Evolutionary conservation across 2,329 filamentous ascomycete genomes (phyloP).

Genomic region (Triangularia setosa): DNA sequence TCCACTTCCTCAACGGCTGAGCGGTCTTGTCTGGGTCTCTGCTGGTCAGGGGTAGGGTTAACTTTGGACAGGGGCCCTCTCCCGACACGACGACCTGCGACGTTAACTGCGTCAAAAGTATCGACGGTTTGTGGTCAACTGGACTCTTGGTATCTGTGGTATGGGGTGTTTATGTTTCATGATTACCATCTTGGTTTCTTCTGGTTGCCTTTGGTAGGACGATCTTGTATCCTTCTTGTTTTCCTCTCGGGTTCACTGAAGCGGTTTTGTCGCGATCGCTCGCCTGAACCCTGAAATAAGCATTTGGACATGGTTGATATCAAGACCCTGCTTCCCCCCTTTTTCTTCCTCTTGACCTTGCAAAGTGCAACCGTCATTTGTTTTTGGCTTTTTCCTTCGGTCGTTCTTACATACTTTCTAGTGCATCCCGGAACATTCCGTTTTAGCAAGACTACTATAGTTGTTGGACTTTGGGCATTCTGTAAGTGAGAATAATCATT

Average conservation of each 20-base stretch:
- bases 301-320: background rate
- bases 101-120: constrained; percentile 1
- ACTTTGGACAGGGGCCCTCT: background rate
- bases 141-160: background rate
- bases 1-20: background rate
- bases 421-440: background rate
- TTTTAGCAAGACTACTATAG: background rate
- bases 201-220: background rate
- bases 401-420: constrained; percentile 8
- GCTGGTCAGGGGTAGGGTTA: background rate
- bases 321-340: background rate
- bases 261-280: background rate
- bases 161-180: constrained; percentile 4
- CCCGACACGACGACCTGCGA: background rate
- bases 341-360: background rate
- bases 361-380: background rate
- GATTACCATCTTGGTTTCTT: background rate
- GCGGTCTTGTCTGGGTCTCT: background rate
- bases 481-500: no score
- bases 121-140: background rate
- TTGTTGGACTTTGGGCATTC: background rate
- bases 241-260: background rate
- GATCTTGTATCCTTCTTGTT: background rate
- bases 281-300: background rate
- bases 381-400: constrained; percentile 5